Base-by-base conservation (phyloP, 2,329 filamentous ascomycete species). In the Alternaria incomplexa region DNA sequence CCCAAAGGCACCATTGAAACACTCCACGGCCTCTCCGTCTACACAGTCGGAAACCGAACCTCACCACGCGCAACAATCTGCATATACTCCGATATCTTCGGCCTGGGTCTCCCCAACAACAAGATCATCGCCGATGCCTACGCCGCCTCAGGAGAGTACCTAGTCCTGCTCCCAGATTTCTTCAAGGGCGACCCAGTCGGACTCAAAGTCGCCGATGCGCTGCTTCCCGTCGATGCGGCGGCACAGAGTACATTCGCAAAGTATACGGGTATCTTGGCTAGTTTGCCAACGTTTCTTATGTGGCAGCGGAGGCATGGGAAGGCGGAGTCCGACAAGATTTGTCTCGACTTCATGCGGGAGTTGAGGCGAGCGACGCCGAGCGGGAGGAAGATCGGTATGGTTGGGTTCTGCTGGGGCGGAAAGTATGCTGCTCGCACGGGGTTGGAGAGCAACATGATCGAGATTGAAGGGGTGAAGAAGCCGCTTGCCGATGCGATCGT, bases 391-490 rank as follows among this genome's bases (percentile, higher is more conserved):
- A 78, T 70, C 60, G 71, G 68, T 5, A 70, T 69, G 51, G 70
- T 61, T 68, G 81, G 58, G 66, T 80, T 66, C 57, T 82, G 79
- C 67, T 81, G 79, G 79, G 80, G 79, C 20, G 80, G 80, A 53
- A 76, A 56, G 43, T 72, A 65, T 47, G 67, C 67, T 15, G 45
- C 71, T 22, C 59, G 69, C 26, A 61, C 62, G 52, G 58, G 62
- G 22, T 56, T 62, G 15, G 60, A 70, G 65, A 66, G 58, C 25
- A 78, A 80, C 58, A 76, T 73, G 74, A 77, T 82, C 47, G 71
- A 79, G 23, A 56, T 78, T 23, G 75, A 78, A n/a, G 78, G 73
- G 2, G 53, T 58, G 25, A 78, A 77, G 65, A 71, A 75, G 15
- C 74, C 78, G 17, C 73, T 81, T 22, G 72, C 81, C 7, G 79